A percentile compares a stretch with the other conserved stretches of the same genome.
These are phyloP conservation scores for Sphagnum fallax DNA, from an alignment of 228 moss, liverwort and hornwort species.

Conservation along the genomic window DNA sequence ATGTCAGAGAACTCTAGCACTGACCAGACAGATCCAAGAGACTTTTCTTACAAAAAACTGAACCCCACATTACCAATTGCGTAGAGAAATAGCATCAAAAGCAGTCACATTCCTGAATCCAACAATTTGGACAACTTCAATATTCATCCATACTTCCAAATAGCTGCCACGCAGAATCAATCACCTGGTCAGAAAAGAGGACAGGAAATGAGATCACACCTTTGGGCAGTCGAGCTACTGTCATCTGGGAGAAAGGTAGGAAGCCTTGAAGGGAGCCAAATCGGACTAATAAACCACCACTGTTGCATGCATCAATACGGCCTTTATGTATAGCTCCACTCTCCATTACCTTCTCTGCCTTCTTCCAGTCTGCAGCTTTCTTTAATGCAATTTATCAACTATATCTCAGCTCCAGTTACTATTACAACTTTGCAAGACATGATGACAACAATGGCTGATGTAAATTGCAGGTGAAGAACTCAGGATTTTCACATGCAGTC, in stretches of 20 bases:
- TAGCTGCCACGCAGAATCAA: neutral
- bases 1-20: too few species aligned
- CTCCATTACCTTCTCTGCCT: conserved; percentile 73
- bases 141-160: too few species aligned
- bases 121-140: too few species aligned
- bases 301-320: conserved; percentile 90
- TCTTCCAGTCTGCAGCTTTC: conserved; percentile 97
- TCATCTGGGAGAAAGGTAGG: conserved; percentile 91
- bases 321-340: conserved; percentile 69
- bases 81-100: neutral
- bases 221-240: conserved; percentile 61
- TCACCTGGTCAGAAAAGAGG: neutral
- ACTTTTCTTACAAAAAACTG: too few species aligned
- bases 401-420: neutral
- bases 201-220: conserved; percentile 26
- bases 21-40: too few species aligned
- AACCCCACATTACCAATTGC: neutral
- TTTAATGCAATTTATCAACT: conserved; percentile 18
- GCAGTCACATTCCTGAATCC: neutral
- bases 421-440: too few species aligned
- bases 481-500: too few species aligned
- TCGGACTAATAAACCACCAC: conserved; percentile 92
- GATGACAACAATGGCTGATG: too few species aligned
- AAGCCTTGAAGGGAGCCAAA: conserved; percentile 89
- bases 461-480: too few species aligned